Percentiles rank a stretch among this genome's conserved stretches.
Evolutionary conservation across 2,329 filamentous ascomycete species (phyloP).

Genomic region (Xylaria sp.): DNA sequence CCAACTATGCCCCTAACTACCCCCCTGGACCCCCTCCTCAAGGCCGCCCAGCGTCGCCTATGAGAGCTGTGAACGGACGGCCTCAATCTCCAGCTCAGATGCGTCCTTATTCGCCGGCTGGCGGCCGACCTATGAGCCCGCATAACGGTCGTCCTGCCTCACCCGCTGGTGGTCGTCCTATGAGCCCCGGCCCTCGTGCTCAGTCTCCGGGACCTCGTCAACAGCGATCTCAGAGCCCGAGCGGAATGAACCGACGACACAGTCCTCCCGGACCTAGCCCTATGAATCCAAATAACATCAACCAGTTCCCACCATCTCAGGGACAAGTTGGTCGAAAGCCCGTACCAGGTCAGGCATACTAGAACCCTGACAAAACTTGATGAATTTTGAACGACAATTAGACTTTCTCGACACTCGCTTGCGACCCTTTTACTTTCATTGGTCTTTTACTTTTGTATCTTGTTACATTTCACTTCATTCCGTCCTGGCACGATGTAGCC

Average conservation of each 20-base stretch:
- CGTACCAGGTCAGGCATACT: conserved; percentile 61
- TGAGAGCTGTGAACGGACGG: conserved; percentile 40
- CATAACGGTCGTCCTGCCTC: conserved; percentile 28
- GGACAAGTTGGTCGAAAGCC: conserved; percentile 60
- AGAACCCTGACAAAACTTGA: conserved; percentile 38
- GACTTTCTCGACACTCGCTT: conserved; percentile 45
- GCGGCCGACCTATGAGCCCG: conserved; percentile 36
- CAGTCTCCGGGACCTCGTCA: conserved; percentile 30
- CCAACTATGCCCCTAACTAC: conserved; percentile 44
- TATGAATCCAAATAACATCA: conserved; percentile 50
- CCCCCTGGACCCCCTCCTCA: conserved; percentile 40
- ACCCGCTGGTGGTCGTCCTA: conserved; percentile 35
- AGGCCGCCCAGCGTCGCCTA: conserved; percentile 45
- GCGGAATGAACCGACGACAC: conserved; percentile 47
- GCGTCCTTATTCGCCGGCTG: conserved; percentile 42
- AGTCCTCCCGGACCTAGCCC: conserved; percentile 54
- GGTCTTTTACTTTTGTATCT: conserved; percentile 30
- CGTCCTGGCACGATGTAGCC: conserved; percentile 26
- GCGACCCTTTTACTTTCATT: conserved; percentile 34
- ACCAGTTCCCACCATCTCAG: conserved; percentile 43
- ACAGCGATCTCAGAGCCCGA: conserved; percentile 48
- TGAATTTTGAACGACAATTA: conserved; percentile 39
- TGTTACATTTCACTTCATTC: conserved; percentile 24
- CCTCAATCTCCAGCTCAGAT: conserved; percentile 43
- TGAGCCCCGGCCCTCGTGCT: conserved; percentile 34